A percentile compares a stretch with the other conserved stretches of the same genome.
Evolutionary conservation across 371 early-diverging fungal genomes (phyloP).

Genomic region (Apophysomyces ossiformis): DNA sequence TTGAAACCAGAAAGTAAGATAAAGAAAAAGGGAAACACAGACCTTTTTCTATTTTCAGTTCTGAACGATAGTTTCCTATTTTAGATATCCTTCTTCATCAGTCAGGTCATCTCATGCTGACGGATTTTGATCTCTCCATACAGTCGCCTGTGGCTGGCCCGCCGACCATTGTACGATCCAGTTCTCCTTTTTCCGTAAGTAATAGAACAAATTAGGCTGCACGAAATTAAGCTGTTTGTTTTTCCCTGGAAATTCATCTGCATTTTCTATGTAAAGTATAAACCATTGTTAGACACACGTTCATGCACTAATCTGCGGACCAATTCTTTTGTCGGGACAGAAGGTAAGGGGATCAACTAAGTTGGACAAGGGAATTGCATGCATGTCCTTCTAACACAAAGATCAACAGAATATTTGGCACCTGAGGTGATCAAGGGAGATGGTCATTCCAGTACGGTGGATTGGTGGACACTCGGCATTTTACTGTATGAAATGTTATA

Average conservation of each 20-base stretch:
- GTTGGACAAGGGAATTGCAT: no score
- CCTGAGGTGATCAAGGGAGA: conserved; percentile 88
- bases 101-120: conserved; percentile 89
- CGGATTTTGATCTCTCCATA: conserved; percentile 91
- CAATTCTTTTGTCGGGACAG: conserved; percentile 95
- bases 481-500: conserved; percentile 95
- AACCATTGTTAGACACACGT: conserved; percentile 78
- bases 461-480: conserved; percentile 99
- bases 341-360: conserved; percentile 41
- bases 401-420: conserved; percentile 81
- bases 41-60: neutral
- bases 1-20: conserved; percentile 95
- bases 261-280: conserved; percentile 24
- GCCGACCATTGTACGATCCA: conserved; percentile 65
- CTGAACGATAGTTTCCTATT: no score
- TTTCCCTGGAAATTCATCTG: neutral
- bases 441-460: conserved; percentile 88
- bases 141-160: conserved; percentile 67
- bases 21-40: neutral
- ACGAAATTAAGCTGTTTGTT: no score
- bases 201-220: no score
- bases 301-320: conserved; percentile 83
- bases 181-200: conserved; percentile 26
- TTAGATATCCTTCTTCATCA: conserved; percentile 82
- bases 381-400: conserved; percentile 14